phyloP scores from a whole-genome alignment of 371 early-diverging fungal genomes.

The Mucor sp. region DNA sequence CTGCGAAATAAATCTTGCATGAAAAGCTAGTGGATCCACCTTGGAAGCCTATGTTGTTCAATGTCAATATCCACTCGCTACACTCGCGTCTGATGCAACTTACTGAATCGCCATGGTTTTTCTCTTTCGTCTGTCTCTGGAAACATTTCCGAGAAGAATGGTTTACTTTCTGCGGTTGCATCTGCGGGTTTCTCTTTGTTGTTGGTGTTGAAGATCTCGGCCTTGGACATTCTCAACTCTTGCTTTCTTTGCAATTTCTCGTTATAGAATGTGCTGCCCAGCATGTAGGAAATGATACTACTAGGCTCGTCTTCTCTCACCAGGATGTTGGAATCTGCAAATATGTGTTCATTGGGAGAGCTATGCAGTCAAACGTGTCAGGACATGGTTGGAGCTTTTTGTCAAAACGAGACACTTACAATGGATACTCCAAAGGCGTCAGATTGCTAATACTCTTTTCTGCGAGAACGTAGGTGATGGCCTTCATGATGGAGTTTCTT shows the following conservation, averaged over 20 bases:
- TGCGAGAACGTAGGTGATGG: conserved; percentile 75
- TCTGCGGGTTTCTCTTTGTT: conserved; percentile 10
- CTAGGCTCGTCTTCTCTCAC: conserved; percentile 93
- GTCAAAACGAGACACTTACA: conserved; percentile 47
- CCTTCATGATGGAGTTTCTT: conserved; percentile 71
- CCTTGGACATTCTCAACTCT: conserved; percentile 26
- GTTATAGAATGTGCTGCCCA: conserved; percentile 53
- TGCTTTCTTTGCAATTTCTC: conserved; percentile 42
- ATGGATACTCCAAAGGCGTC: conserved; percentile 74
- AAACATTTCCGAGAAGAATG: conserved; percentile 25
- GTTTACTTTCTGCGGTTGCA: conserved; percentile 4
- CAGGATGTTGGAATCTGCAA: conserved; percentile 80
- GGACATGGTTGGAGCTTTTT: background rate
- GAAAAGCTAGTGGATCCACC: conserved; percentile 77
- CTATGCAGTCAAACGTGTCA: conserved; percentile 24
- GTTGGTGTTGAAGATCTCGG: conserved; percentile 3
- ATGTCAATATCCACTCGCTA: too few relatives aligned
- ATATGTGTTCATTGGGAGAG: conserved; percentile 81
- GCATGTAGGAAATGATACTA: conserved; percentile 88
- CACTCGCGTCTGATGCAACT: background rate
- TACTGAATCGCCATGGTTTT: conserved; percentile 30
- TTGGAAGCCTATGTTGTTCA: conserved; percentile 48
- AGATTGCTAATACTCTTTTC: conserved; percentile 66
- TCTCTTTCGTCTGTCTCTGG: conserved; percentile 31
- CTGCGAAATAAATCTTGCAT: conserved; percentile 91